These are phyloP conservation scores for Fusarium duplospermum DNA, from an alignment of 2,329 filamentous ascomycete genomes.

Conservation along the genomic window DNA sequence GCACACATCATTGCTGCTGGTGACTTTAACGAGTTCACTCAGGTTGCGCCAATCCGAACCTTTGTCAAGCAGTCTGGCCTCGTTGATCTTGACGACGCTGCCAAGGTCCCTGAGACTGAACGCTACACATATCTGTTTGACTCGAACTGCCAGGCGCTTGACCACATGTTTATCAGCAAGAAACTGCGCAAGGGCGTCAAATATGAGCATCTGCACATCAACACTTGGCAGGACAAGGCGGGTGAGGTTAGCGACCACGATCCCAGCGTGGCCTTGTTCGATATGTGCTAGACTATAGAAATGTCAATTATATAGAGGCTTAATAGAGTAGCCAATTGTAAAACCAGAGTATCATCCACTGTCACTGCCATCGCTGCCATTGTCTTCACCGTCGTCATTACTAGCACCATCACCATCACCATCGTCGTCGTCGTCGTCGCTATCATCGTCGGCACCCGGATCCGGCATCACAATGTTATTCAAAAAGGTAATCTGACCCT, in stretches of 20 bases:
- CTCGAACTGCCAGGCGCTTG: constrained; percentile 75
- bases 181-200: constrained; percentile 57
- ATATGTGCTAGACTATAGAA: constrained; percentile 61
- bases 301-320: not conserved
- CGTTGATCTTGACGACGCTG: constrained; percentile 71
- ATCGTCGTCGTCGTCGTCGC: constrained; percentile 50
- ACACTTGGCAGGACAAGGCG: constrained; percentile 71
- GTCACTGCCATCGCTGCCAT: constrained; percentile 17
- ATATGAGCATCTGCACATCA: constrained; percentile 77
- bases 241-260: constrained; percentile 76
- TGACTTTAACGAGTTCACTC: constrained; percentile 80
- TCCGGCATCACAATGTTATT: constrained; percentile 82
- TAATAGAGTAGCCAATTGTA: not conserved
- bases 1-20: constrained; percentile 72
- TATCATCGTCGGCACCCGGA: constrained; percentile 58
- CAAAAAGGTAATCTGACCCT: constrained; percentile 73
- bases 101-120: constrained; percentile 63
- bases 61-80: constrained; percentile 67
- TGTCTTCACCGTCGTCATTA: constrained; percentile 13
- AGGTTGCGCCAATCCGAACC: constrained; percentile 67
- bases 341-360: not conserved
- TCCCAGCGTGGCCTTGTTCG: constrained; percentile 71
- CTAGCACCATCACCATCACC: constrained; percentile 10
- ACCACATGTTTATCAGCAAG: constrained; percentile 76
- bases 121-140: constrained; percentile 79